Evolutionary conservation across 305 asterid genomes (phyloP).

Genomic region (Ilex paraguariensis): DNA sequence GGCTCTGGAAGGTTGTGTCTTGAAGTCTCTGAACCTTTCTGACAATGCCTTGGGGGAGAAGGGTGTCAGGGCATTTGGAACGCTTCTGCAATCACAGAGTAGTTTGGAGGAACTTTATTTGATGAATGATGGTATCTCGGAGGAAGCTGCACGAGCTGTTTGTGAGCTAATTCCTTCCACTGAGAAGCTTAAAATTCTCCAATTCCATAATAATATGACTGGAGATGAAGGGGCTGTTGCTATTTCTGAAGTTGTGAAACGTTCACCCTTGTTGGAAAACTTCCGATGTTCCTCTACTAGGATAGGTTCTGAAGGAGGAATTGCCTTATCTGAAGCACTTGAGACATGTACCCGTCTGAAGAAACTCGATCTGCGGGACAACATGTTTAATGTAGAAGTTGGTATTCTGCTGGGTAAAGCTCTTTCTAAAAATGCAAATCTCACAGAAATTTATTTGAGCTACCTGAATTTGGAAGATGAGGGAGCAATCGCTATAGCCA

Average conservation of each 20-base stretch:
- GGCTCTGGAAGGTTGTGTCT: constrained; percentile 74
- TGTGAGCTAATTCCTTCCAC: constrained; percentile 80
- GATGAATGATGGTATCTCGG: constrained; percentile 91
- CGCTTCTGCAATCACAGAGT: constrained; percentile 70
- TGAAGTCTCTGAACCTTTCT: constrained; percentile 79
- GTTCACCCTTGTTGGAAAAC: constrained; percentile 71
- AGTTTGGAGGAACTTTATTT: constrained; percentile 76
- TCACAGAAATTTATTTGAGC: constrained; percentile 70
- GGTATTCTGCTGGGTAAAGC: constrained; percentile 71
- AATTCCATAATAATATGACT: constrained; percentile 93
- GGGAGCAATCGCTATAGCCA: constrained; percentile 65
- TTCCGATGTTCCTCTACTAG: constrained; percentile 95
- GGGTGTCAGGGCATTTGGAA: constrained; percentile 85
- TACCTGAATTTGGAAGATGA: constrained; percentile 84
- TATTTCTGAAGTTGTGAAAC: constrained; percentile 69
- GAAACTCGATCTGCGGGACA: constrained; percentile 93
- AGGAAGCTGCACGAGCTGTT: constrained; percentile 93
- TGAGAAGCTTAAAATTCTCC: constrained; percentile 64
- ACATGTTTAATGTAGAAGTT: constrained; percentile 83
- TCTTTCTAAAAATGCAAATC: constrained; percentile 37
- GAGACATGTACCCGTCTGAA: constrained; percentile 51
- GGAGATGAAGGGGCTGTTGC: constrained; percentile 95
- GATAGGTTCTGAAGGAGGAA: constrained; percentile 80
- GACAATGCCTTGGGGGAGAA: constrained; percentile 96
- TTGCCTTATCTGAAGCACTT: constrained; percentile 80